phyloP scores from a whole-genome alignment of 2,329 filamentous ascomycete species.

The Metarhizium album region DNA sequence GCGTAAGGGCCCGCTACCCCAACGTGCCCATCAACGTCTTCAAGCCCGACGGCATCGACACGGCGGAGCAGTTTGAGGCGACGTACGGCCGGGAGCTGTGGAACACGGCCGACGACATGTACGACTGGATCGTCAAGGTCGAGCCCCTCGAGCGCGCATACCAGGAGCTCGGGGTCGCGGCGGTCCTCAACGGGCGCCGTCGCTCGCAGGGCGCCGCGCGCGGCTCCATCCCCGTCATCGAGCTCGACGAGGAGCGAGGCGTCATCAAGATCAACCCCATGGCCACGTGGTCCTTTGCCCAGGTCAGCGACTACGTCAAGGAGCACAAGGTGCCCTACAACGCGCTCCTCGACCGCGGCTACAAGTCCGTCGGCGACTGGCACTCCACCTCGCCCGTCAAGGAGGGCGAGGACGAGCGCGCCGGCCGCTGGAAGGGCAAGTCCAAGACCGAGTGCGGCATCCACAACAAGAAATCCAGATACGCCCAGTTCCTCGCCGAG shows the following conservation, averaged over 20 bases:
- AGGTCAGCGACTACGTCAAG: constrained; percentile 81
- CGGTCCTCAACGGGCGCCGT: constrained; percentile 84
- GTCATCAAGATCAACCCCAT: constrained; percentile 97
- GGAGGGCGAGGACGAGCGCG: constrained; percentile 89
- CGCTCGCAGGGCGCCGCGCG: constrained; percentile 89
- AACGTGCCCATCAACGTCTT: constrained; percentile 76
- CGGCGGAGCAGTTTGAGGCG: constrained; percentile 64
- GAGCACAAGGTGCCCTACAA: constrained; percentile 91
- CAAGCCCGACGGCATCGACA: constrained; percentile 70
- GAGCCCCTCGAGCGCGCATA: constrained; percentile 92
- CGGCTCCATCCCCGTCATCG: constrained; percentile 80
- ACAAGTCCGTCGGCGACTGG: constrained; percentile 98
- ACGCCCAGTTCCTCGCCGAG: constrained; percentile 71
- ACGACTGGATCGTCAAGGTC: constrained; percentile 96
- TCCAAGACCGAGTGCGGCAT: constrained; percentile 97
- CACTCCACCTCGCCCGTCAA: constrained; percentile 88
- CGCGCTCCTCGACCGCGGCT: constrained; percentile 78
- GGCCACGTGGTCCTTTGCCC: constrained; percentile 84
- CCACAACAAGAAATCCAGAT: constrained; percentile 93
- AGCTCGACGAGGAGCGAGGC: constrained; percentile 77
- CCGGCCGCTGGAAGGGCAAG: constrained; percentile 94
- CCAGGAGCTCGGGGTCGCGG: constrained; percentile 73
- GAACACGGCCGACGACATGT: constrained; percentile 76
- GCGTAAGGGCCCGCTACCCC: constrained; percentile 66
- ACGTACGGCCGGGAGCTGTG: constrained; percentile 77